phyloP scores from a whole-genome alignment of 257 asterid species.

The Jasminum sambac region DNA sequence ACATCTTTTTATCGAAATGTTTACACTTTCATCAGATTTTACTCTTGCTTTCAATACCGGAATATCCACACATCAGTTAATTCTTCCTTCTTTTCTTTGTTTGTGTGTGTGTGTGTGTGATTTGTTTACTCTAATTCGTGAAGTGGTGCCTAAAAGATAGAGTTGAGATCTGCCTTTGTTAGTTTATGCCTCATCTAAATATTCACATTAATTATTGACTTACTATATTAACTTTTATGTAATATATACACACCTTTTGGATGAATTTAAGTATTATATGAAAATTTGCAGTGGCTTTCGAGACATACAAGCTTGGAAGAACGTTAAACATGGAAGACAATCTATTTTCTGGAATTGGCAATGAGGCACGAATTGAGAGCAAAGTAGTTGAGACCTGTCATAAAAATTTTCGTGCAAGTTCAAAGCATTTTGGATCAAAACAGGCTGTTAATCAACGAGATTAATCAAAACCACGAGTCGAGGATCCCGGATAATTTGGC shows the following conservation, averaged over 20 bases:
- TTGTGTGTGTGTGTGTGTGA: no score
- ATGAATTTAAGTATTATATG: not conserved
- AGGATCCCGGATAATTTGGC: not conserved
- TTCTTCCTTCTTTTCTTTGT: no score
- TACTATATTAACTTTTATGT: no score
- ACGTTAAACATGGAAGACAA: constrained; percentile 2
- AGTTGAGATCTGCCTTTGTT: no score
- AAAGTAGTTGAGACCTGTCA: not conserved
- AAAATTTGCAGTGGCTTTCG: not conserved
- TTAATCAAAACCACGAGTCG: not conserved
- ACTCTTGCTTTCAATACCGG: no score
- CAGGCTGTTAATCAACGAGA: not conserved
- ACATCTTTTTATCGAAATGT: no score
- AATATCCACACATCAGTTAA: no score
- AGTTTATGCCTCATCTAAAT: no score
- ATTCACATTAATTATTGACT: no score
- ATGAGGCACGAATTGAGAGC: not conserved
- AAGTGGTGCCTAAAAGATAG: no score
- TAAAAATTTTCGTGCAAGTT: not conserved
- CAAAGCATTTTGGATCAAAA: not conserved
- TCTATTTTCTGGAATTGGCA: not conserved
- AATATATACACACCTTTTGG: not conserved
- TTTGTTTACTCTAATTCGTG: no score
- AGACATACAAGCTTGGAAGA: not conserved
- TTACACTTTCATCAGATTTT: no score